Evolutionary conservation across 768 basidiomycete species (phyloP).

Genomic region (Phaffia tasmanica): DNA sequence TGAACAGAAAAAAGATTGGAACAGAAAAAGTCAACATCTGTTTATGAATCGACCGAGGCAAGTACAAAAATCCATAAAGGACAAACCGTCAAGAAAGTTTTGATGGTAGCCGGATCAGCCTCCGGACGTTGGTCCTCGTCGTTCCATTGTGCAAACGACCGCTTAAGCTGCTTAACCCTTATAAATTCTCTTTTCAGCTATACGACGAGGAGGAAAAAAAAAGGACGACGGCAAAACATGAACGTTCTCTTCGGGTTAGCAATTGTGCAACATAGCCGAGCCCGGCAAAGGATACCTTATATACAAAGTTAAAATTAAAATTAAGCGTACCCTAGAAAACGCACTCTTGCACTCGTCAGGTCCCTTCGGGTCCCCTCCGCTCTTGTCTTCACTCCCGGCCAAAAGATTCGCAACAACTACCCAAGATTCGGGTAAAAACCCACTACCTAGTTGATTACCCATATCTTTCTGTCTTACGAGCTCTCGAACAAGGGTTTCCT

Average conservation of each 20-base stretch:
- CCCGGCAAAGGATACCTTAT: too few relatives aligned
- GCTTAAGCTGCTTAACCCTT: constrained; percentile 3
- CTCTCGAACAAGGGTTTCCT: not conserved
- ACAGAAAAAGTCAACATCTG: too few relatives aligned
- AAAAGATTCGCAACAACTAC: constrained; percentile 1
- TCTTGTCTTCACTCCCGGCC: not conserved
- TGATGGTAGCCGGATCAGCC: not conserved
- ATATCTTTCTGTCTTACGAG: constrained; percentile 1
- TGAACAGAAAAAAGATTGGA: too few relatives aligned
- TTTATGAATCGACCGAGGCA: too few relatives aligned
- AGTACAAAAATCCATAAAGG: not conserved
- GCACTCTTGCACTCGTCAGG: constrained; percentile 11
- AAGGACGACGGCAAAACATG: too few relatives aligned
- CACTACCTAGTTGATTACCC: constrained; percentile 10
- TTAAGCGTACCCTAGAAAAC: constrained; percentile 1
- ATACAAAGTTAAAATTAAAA: not conserved
- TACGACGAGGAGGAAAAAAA: not conserved
- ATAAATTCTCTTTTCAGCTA: constrained; percentile 11
- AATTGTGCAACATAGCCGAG: too few relatives aligned
- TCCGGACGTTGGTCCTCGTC: not conserved
- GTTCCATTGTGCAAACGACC: not conserved
- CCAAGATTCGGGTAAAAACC: not conserved
- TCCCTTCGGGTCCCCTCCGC: constrained; percentile 10
- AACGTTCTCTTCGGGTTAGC: not conserved
- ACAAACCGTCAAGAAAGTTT: constrained; percentile 3